Base-by-base conservation (phyloP, 163 green algal species). In the Dunaliella salina region DNA sequence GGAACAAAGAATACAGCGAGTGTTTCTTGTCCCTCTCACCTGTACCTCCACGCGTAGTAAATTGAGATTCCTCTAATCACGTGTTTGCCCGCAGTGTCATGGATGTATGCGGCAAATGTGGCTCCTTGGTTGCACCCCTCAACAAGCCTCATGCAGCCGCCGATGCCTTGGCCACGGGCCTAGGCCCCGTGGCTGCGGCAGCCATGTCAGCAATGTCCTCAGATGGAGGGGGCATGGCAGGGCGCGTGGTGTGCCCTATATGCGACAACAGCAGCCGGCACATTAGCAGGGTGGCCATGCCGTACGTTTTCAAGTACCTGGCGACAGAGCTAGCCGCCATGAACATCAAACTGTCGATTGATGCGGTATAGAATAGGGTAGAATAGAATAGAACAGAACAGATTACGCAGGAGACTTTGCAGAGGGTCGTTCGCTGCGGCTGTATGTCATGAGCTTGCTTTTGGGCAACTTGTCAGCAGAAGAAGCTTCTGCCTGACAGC, bases 241-340 rank as follows among this genome's bases (percentile, higher is more conserved):
- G 84, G 32, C 80, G 75, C 26, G 91, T 96, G 17, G 84, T 88
- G 15, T 98, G 96, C 89, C 86, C 87, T 17, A 50, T 96, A 30
- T 98, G 95, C 88, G 90, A 93, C 75, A 45, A 84, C 88, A 85
- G 33, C 81, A 87, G 84, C 84, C 34, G 46, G 63, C 87, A 93
- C 82, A 92, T 99, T 32, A 93, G 97, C 86, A 90, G 93, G 0
- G 93, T 99, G 46, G 95, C 95, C 0, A 91, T 99, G 87, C 97
- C 97, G 0, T 99, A 96, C 85, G 97, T 99, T 24, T 98, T 99
- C 91, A 94, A 94, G 85, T 99, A 97, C 90, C 88, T 99, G 33
- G 94, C 94, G 11, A 93, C 93, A 30, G 97, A 99, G 92, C 95
- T 99, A 82, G 96, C 95, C 22, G 95, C 95, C 0, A 99, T 99